Percentiles rank a stretch among this genome's conserved stretches.
These are phyloP conservation scores for Solanum hybrid DNA, from an alignment of 305 asterid species.

Conservation along the genomic window DNA sequence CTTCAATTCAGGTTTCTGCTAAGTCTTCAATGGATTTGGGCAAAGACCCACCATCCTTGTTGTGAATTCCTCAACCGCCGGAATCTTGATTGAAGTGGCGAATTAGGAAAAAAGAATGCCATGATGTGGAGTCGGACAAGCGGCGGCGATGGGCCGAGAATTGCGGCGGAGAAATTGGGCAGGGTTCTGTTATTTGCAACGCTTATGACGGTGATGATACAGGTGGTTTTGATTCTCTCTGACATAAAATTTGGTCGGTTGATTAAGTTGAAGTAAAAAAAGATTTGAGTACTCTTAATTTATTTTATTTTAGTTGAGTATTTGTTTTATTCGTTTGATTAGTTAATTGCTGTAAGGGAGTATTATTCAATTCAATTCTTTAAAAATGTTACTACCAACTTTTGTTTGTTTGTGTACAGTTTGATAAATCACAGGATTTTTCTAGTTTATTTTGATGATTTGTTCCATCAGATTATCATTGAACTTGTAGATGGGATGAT, in stretches of 20 bases:
- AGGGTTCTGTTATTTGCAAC: neutral
- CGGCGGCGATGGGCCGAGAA: too few species aligned
- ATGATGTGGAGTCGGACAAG: neutral
- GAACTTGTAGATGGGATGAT: neutral
- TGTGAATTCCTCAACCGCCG: neutral
- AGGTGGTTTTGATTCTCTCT: constrained; percentile 3
- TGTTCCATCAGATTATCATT: neutral
- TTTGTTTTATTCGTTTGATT: neutral
- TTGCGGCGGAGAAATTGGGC: neutral
- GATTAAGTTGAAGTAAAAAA: neutral
- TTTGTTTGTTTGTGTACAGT: neutral
- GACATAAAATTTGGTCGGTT: neutral
- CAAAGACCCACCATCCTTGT: constrained; percentile 18
- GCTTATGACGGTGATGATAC: neutral
- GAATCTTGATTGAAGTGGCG: neutral
- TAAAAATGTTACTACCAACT: neutral
- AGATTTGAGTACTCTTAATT: neutral
- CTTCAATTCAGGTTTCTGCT: constrained; percentile 29
- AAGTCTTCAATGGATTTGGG: constrained; percentile 17
- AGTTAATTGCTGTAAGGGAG: neutral
- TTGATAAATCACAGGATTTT: neutral
- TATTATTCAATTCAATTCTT: neutral
- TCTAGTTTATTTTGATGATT: neutral
- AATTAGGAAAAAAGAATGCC: neutral
- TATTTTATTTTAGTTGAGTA: neutral